Base-by-base conservation (phyloP, 2,329 filamentous ascomycete species). In the Aspergillus sp. region DNA sequence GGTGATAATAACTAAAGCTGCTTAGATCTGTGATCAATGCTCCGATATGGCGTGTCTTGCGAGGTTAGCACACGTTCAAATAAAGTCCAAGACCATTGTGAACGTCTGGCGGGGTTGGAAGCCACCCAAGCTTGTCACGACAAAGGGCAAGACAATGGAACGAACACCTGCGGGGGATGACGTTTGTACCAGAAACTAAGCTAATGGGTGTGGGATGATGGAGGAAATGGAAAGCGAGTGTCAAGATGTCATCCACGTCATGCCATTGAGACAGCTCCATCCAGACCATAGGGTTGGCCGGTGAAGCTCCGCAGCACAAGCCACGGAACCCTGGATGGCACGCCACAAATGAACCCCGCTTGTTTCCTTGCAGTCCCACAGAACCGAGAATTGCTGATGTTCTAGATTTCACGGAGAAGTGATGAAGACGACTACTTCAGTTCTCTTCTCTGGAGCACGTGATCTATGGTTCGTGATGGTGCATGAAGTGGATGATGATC, bases 171-270 rank as follows among this genome's bases (percentile, higher is more conserved):
- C 15, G 17, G 8, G 9, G 12, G 13, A 52, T 53, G 32, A 53
- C 51, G 51, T 53, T n/a, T 21, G 21, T 17, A 53, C 21, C 36
- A n/a, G 17, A 5, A 39, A 28, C 13, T 23, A 21, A 36, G 19
- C 17, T 13, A 13, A 30, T 23, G 50, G 50, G 19, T 21, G 41
- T 45, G 17, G 17, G 21, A 53, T 19, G n/a, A 52, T 36, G 21
- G 13, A 41, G 32, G 51, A 41, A 23, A 32, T 17, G 9, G 9
- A 23, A 43, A 6, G 12, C 15, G 39, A 23, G 39, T 30, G 39
- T 54, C 13, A n/a, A 17, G 45, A 55, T 55, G 51, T 58, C 53
- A 25, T 55, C 30, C 52, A 55, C 53, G 53, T 55, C 53, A 55
- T 55, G 32, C 32, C 32, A 36, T 36, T 36, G 10, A 36, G 32